Evolutionary conservation across 352 stramenopile species (phyloP), one percentile per base, ranked within the genome.

Genomic region (Sclerospora graminicola): DNA sequence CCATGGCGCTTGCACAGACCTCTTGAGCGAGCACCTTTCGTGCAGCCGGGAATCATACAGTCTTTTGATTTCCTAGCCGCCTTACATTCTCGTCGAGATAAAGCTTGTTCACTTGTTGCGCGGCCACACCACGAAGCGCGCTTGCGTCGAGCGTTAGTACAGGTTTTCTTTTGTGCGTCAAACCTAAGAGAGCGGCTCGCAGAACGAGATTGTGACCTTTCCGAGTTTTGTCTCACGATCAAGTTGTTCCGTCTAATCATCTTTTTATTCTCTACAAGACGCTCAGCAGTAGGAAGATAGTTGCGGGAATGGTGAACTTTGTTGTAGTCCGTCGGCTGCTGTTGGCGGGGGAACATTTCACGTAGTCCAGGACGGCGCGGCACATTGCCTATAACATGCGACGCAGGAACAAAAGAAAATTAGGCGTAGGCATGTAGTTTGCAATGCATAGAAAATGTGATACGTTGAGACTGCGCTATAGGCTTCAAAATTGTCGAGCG

Each of bases 1-100:
- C 82, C 82, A 35, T 94, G 82, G 7, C 79, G 79, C 48, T 94
- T 94, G 48, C 82, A 94, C 3, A 91, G 58, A 19, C 80, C 78
- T 64, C 63, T 77, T 9, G 82, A 94, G 8, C 82, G 64, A 30
- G 78, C 76, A 8, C 71, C 74, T 67, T 89, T 90, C 19, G 47
- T 66, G 34, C 81, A 93, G 5, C 76, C 76, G 2, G 57, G 59
- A 14, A 91, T 55, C 16, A 67, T 57, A 48, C 79, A 91, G 40
- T 84, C 60, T 26, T 86, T 88, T 1, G 62, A 82, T 44, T 85
- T 86, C 37, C 74, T 61, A 1, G 56, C 50, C 2, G 76, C 77
- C 13, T 72, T 62, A 28, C 50, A 63, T 2, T 51, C 38, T 8
- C 45, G 47, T 35, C 26, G 53, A 13, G 42, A 29, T 44, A 23